A percentile compares a stretch with the other conserved stretches of the same genome.
These are phyloP conservation scores for Cytospora mali DNA, from an alignment of 2,329 filamentous ascomycete genomes.

Conservation along the genomic window DNA sequence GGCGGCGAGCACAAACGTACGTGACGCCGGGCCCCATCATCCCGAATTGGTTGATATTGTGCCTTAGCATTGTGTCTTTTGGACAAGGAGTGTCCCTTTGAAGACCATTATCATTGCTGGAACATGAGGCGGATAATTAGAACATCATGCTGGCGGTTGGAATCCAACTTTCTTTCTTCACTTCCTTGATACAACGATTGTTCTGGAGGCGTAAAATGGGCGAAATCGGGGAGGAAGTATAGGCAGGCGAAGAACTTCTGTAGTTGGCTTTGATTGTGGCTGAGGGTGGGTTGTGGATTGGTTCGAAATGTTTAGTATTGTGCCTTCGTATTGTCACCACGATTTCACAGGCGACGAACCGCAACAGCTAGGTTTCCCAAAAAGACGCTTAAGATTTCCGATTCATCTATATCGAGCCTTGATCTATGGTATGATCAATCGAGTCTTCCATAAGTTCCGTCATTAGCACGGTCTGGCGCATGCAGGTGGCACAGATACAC, in stretches of 20 bases:
- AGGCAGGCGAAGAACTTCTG: neutral
- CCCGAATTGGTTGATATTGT: constrained; percentile 12
- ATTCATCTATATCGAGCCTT: neutral
- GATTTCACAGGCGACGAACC: neutral
- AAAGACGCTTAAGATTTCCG: neutral
- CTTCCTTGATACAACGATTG: neutral
- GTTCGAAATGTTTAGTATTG: constrained; percentile 4
- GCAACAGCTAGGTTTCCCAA: neutral
- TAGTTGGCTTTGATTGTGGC: neutral
- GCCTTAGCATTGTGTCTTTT: constrained; percentile 23
- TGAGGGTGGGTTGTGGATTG: no score
- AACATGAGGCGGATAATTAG: neutral
- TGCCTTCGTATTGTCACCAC: constrained; percentile 20
- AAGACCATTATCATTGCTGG: neutral
- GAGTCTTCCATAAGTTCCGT: no score
- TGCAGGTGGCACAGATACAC: neutral
- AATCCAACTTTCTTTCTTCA: neutral
- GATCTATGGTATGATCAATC: neutral
- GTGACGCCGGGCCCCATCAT: neutral
- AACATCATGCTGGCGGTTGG: neutral
- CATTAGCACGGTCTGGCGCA: neutral
- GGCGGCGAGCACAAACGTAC: neutral
- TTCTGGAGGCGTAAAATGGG: neutral
- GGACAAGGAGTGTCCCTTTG: constrained; percentile 4
- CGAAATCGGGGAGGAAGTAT: neutral